Evolutionary conservation across 108 stramenopile species (phyloP).

Genomic region (Skeletonema grethae): DNA sequence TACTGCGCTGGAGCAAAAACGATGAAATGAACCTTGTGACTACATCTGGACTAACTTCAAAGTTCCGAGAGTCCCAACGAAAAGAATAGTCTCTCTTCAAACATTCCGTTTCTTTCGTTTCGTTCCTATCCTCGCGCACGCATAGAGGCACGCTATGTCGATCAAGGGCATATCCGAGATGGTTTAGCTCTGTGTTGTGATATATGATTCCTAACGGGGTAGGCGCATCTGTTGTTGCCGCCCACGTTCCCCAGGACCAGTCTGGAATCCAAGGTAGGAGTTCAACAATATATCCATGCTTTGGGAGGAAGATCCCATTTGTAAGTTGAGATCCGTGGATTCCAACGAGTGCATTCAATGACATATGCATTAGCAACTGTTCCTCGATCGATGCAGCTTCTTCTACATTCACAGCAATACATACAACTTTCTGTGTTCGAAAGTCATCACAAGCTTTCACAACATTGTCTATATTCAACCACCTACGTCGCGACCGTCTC

Average conservation of each 20-base stretch:
- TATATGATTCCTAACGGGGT: slow-evolving; percentile 53
- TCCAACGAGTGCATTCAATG: slow-evolving; percentile 35
- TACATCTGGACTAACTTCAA: slow-evolving; percentile 9
- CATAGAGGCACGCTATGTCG: slow-evolving; percentile 19
- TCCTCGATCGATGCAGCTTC: slow-evolving; percentile 1
- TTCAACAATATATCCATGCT: slow-evolving; percentile 11
- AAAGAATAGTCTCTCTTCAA: background rate
- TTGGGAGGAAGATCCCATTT: slow-evolving; percentile 20
- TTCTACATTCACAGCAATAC: slow-evolving; percentile 36
- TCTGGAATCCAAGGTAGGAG: slow-evolving; percentile 19
- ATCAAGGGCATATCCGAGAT: slow-evolving; percentile 23
- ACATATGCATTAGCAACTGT: slow-evolving; percentile 24
- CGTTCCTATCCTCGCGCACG: background rate
- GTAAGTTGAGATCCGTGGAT: slow-evolving; percentile 44
- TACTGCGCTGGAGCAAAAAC: slow-evolving; percentile 5
- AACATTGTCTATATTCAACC: slow-evolving; percentile 15
- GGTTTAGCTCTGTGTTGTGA: slow-evolving; percentile 42
- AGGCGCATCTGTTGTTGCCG: slow-evolving; percentile 10
- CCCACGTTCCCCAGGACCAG: slow-evolving; percentile 18
- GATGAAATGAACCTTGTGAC: slow-evolving; percentile 5
- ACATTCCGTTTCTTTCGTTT: slow-evolving; percentile 13
- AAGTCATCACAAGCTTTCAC: background rate
- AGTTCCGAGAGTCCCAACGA: slow-evolving; percentile 6
- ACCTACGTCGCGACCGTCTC: slow-evolving; percentile 14
- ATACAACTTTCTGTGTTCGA: slow-evolving; percentile 17